Conservation (phyloP, 257 asterid genomes). For the Solanum peruvianum region DNA sequence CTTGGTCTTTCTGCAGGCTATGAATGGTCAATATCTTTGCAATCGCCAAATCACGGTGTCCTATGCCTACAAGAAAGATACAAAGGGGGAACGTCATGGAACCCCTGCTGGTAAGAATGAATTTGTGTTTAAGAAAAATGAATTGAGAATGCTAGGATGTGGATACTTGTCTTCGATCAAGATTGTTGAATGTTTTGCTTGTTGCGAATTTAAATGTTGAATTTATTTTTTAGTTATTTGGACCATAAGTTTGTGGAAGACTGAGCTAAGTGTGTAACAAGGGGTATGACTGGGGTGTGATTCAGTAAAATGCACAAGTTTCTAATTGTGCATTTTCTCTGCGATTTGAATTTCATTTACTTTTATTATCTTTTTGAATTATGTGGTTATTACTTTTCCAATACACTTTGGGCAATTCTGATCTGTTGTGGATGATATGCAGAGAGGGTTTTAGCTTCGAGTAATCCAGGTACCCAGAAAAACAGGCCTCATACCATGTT, state of each 20-base stretch:
- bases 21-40: constrained; percentile 97
- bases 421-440: constrained; percentile 15
- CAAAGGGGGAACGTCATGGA: constrained; percentile 97
- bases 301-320: neutral
- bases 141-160: neutral
- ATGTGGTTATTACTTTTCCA: neutral
- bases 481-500: constrained; percentile 91
- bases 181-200: neutral
- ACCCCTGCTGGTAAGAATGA: constrained; percentile 78
- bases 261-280: neutral
- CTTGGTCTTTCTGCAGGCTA: constrained; percentile 40
- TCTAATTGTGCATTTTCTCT: neutral
- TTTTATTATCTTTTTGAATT: neutral
- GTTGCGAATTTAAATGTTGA: neutral
- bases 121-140: neutral
- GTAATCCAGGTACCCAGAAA: constrained; percentile 66
- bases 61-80: constrained; percentile 95
- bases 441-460: constrained; percentile 89
- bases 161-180: neutral
- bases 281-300: neutral
- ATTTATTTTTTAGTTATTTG: neutral
- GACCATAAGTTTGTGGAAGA: neutral
- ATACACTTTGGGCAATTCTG: neutral
- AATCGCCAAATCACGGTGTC: constrained; percentile 95
- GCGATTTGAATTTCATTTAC: neutral